Evolutionary conservation across 441 rosid genomes (phyloP), one percentile per base, ranked within the genome.

Genomic region (Cnidoscolus chayamansa): DNA sequence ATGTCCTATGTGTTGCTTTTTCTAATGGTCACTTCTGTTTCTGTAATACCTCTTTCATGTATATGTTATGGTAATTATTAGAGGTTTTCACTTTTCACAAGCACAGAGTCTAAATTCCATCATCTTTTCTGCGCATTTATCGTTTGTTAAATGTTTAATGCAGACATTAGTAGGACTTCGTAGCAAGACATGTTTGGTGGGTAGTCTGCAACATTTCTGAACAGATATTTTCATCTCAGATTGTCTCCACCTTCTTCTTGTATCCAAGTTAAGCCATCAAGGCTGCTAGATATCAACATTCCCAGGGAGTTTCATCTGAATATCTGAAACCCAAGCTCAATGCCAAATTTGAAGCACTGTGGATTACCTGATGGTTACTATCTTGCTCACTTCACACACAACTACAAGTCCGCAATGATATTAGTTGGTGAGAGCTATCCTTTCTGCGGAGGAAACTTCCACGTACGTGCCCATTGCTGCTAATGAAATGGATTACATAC

Each of bases 361-460:
- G 88, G 92, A 50, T 78, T 90, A 47, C 81, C 77, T 32, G 88
- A 84, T 13, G 77, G 76, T 7, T 86, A 88, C 74, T 90, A 83
- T 73, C 86, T 88, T 17, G 90, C 88, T 50, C 84, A 88, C 8
- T 90, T 90, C 76, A 86, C 87, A 58, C 87, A 89, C 48, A 88
- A 77, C 72, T 82, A 88, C 78, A 89, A 76, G 65, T 92, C 86
- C 75, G 89, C 90, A 11, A 84, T 90, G 91, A 85, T 84, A 89
- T 58, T 90, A 40, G 86, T 88, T 6, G 95, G 90, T 25, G 95
- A 90, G 80, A 85, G 92, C 84, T 88, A 90, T 71, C 92, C 91
- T 51, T 88, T 90, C 72, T 88, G 83, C 78, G 79, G 86, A 51
- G 92, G 90, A 32, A 89, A 86, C 72, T 85, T 82, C 67, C 25